Conservation (phyloP, 331 rosid genomes). For the Rosa hybrid region DNA sequence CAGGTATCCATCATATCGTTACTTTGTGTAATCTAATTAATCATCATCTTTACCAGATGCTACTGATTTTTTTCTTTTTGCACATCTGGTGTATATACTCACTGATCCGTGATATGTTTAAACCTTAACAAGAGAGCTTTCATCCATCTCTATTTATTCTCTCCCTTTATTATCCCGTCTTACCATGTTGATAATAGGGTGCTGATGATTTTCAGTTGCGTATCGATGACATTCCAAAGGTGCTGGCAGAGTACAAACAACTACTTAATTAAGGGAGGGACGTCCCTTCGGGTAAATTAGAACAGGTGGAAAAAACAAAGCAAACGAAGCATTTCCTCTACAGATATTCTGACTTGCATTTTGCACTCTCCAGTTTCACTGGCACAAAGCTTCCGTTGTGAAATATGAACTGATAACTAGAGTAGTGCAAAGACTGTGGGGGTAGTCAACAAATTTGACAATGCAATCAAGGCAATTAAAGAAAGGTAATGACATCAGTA, state of each 20-base stretch:
- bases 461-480: no score
- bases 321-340: not conserved
- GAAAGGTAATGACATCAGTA: no score
- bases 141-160: not conserved
- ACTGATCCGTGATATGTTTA: no score
- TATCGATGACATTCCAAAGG: slow-evolving; percentile 78
- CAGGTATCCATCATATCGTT: slow-evolving; percentile 56
- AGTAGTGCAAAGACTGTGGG: not conserved
- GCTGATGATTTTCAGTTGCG: slow-evolving; percentile 59
- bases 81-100: not conserved
- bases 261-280: slow-evolving; percentile 27
- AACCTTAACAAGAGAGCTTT: no score
- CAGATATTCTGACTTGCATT: not conserved
- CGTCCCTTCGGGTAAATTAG: not conserved
- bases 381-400: not conserved
- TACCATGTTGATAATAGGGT: slow-evolving; percentile 7
- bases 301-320: not conserved
- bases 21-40: not conserved
- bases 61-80: not conserved
- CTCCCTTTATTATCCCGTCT: not conserved
- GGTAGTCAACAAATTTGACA: no score
- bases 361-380: not conserved
- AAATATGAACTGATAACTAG: slow-evolving; percentile 2
- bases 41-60: not conserved
- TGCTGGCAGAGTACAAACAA: slow-evolving; percentile 72